A percentile compares a stretch with the other conserved stretches of the same genome.
Conservation (phyloP, 768 basidiomycete genomes). For the Holtermanniella nyarrowii region DNA sequence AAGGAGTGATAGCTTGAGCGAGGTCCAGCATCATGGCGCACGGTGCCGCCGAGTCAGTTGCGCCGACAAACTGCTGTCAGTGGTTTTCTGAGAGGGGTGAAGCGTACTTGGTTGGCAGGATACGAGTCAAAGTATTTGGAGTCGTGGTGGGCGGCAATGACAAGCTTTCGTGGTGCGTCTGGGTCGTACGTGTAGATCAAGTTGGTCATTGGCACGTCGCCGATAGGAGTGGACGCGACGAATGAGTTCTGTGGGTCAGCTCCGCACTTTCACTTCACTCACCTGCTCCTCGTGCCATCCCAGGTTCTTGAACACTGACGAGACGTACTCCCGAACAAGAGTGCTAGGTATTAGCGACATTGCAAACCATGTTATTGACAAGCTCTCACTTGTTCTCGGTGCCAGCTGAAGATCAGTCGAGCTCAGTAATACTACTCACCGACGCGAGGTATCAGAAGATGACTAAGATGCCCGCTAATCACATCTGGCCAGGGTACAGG, state of each 20-base stretch:
- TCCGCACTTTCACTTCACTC: background rate
- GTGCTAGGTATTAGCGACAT: slow-evolving; percentile 66
- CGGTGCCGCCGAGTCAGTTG: slow-evolving; percentile 91
- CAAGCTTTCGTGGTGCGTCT: slow-evolving; percentile 63
- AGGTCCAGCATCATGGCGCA: slow-evolving; percentile 90
- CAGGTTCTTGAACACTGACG: slow-evolving; percentile 56
- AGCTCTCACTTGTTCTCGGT: slow-evolving; percentile 45
- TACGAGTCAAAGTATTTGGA: slow-evolving; percentile 71
- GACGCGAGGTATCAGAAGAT: slow-evolving; percentile 73
- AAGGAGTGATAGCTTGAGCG: slow-evolving; percentile 64
- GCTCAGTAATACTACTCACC: slow-evolving; percentile 46
- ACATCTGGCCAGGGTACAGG: slow-evolving; percentile 29
- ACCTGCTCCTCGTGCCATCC: slow-evolving; percentile 76
- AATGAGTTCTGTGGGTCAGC: slow-evolving; percentile 53
- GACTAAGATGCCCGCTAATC: slow-evolving; percentile 53
- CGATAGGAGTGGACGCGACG: slow-evolving; percentile 67
- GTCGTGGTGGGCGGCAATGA: slow-evolving; percentile 88
- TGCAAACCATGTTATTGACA: too few relatives aligned
- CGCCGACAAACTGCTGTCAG: slow-evolving; percentile 74
- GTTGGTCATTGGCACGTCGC: slow-evolving; percentile 69
- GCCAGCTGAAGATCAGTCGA: slow-evolving; percentile 22
- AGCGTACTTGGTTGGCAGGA: slow-evolving; percentile 62
- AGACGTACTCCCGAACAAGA: slow-evolving; percentile 68
- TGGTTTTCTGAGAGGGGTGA: background rate
- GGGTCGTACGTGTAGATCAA: slow-evolving; percentile 92